phyloP scores from a whole-genome alignment of 2,329 filamentous ascomycete genomes.

The Tricladium varicosporioides region DNA sequence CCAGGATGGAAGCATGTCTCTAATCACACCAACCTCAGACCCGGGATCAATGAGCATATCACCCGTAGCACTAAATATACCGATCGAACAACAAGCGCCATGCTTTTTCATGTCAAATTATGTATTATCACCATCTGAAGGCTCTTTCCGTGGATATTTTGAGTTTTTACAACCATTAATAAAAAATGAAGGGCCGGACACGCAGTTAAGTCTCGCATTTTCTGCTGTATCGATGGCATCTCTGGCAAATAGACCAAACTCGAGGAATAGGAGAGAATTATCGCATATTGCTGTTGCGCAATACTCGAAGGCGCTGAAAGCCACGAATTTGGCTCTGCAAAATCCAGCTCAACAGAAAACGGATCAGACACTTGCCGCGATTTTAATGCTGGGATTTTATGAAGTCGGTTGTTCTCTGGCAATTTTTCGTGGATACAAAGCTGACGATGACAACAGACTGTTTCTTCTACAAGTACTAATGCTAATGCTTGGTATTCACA shows the following conservation, averaged over 20 bases:
- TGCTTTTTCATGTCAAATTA: slow-evolving; percentile 63
- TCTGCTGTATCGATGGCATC: slow-evolving; percentile 58
- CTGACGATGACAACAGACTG: slow-evolving; percentile 32
- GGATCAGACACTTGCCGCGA: slow-evolving; percentile 58
- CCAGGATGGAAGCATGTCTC: slow-evolving; percentile 1
- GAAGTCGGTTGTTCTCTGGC: slow-evolving; percentile 41
- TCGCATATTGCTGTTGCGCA: slow-evolving; percentile 45
- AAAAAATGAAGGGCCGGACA: slow-evolving; percentile 41
- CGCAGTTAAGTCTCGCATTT: slow-evolving; percentile 56
- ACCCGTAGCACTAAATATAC: slow-evolving; percentile 41
- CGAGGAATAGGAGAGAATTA: slow-evolving; percentile 30
- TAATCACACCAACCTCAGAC: slow-evolving; percentile 14
- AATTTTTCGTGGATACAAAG: slow-evolving; percentile 1
- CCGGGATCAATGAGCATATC: slow-evolving; percentile 21
- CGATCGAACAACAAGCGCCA: slow-evolving; percentile 53
- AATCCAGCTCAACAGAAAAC: slow-evolving; percentile 47
- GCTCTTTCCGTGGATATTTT: slow-evolving; percentile 51
- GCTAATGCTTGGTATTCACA: slow-evolving; percentile 62
- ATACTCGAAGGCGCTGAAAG: slow-evolving; percentile 54
- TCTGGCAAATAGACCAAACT: slow-evolving; percentile 49
- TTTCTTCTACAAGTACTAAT: slow-evolving; percentile 52
- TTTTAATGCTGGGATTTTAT: slow-evolving; percentile 59
- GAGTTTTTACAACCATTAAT: slow-evolving; percentile 58
- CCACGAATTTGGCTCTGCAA: slow-evolving; percentile 51
- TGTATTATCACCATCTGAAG: slow-evolving; percentile 48